A percentile compares a stretch with the other conserved stretches of the same genome.
These are phyloP conservation scores for Chytriomyces confervae DNA, from an alignment of 192 early-diverging fungal genomes.

Conservation along the genomic window DNA sequence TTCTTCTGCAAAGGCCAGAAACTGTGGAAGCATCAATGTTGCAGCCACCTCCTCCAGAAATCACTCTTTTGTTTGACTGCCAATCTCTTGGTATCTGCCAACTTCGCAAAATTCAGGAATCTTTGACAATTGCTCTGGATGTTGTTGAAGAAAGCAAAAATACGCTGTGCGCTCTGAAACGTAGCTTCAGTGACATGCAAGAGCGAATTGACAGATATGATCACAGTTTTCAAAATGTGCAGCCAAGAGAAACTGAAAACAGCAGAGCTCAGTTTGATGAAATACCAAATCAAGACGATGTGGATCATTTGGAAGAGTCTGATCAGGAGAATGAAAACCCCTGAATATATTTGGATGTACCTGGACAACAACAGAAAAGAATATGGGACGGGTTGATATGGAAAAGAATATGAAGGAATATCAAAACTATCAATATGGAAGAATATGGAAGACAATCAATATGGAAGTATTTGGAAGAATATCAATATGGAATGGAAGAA, in stretches of 20 bases:
- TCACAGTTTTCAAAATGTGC: background rate
- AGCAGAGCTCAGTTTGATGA: background rate
- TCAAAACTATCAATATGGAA: no score
- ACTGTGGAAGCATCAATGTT: background rate
- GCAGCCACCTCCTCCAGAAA: background rate
- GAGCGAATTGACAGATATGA: background rate
- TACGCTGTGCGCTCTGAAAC: background rate
- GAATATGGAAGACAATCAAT: no score
- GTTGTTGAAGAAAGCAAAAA: background rate
- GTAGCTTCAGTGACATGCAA: background rate
- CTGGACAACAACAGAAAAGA: no score
- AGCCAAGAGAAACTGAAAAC: background rate
- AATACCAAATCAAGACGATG: background rate
- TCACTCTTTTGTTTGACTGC: background rate
- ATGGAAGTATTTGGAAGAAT: no score
- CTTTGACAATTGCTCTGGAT: conserved; percentile 1
- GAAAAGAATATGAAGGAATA: background rate
- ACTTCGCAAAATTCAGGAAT: background rate
- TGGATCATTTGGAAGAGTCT: background rate
- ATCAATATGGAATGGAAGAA: background rate
- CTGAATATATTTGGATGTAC: no score
- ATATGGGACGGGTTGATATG: background rate
- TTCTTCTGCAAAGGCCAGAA: no score
- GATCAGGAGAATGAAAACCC: background rate
- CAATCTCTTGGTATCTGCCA: background rate